Base-by-base conservation (phyloP, 2,329 filamentous ascomycete species). In the Arthrobotrys conoides region DNA sequence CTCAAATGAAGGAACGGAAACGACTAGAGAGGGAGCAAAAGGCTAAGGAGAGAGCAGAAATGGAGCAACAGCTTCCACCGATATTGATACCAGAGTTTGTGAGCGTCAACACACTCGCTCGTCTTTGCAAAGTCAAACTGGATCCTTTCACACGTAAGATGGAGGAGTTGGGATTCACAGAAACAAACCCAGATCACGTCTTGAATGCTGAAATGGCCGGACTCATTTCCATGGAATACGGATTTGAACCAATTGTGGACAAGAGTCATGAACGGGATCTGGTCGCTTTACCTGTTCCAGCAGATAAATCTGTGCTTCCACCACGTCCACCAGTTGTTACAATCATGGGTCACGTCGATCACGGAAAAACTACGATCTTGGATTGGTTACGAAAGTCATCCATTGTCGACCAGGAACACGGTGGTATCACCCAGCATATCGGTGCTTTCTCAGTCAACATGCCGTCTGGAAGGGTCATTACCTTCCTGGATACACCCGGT, bases 261-360 rank as follows among this genome's bases (percentile, higher is more conserved):
- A 87, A 83, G 82, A 91, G 87, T 18, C 90, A 91, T 57, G 84
- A 86, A 0, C 87, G 90, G 53, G 95, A 99, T 84, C 85, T 99
- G 46, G 88, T 88, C 79, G 88, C 92, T 24, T 89, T 91, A 10
- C 91, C 93, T 0, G 86, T 88, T 27, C 89, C 90, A 8, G 90
- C 90, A 82, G 93, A 95, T 83, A 88, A 87, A 61, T 89, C 91
- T 0, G 82, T 84, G 14, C 85, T 97, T 6, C 93, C 94, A 1
- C 85, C 87, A 38, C 90, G 96, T 16, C 95, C 96, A 6, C 96
- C 96, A 0, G 93, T 99, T 41, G 94, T 99, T 46, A 98, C 96
- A 0, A 99, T 99, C 83, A 99, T 99, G 96, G 96, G 96, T 1
- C 96, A 99, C 81, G 96, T 99, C 82, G 96, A 99, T 83, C 96